Conservation (phyloP, 768 basidiomycete species). For the Fomitopsis serialis region DNA sequence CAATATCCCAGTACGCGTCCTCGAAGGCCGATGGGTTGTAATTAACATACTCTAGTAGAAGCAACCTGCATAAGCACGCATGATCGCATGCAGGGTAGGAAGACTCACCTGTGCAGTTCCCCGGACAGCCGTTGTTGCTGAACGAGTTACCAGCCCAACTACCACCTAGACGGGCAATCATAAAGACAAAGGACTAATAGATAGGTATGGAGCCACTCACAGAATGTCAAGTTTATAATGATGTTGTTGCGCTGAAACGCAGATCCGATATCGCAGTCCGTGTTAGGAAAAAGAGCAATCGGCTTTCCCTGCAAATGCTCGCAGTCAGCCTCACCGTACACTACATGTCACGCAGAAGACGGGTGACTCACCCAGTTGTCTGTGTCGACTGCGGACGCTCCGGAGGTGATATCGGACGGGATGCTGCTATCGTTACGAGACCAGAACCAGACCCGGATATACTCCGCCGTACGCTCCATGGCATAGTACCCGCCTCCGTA, state of each 20-base stretch:
- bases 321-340: background rate
- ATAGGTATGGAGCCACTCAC: conserved; percentile 20
- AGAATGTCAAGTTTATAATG: conserved; percentile 65
- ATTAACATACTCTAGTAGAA: conserved; percentile 55
- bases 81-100: background rate
- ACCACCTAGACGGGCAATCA: conserved; percentile 28
- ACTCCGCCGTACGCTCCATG: conserved; percentile 48
- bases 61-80: background rate
- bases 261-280: conserved; percentile 46
- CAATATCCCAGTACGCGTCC: conserved; percentile 48
- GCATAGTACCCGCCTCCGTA: conserved; percentile 65
- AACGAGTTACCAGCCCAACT: conserved; percentile 52
- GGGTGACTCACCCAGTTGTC: conserved; percentile 42
- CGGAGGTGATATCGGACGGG: conserved; percentile 40
- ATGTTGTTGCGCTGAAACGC: conserved; percentile 55
- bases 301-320: conserved; percentile 46
- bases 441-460: conserved; percentile 74
- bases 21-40: conserved; percentile 62
- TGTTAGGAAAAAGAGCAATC: conserved; percentile 53
- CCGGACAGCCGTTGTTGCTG: conserved; percentile 43
- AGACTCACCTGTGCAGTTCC: conserved; percentile 43
- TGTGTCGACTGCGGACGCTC: conserved; percentile 39
- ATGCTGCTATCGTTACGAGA: conserved; percentile 35
- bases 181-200: no score
- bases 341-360: background rate